Conservation (phyloP, 768 basidiomycete species). For the Paxillus rubicundulus region DNA sequence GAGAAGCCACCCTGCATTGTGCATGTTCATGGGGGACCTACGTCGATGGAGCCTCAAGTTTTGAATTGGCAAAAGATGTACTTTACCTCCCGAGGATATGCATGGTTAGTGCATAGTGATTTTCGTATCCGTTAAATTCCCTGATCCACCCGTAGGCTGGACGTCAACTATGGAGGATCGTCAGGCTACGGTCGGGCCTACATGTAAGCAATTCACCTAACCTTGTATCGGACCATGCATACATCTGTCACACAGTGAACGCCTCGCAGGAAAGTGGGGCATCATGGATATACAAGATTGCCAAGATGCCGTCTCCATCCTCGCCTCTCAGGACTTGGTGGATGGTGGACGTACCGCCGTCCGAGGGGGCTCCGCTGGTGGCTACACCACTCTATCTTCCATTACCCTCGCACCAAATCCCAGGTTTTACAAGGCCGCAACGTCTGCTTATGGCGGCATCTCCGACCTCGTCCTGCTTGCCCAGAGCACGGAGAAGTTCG, state of each 20-base stretch:
- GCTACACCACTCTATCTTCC: conserved; percentile 59
- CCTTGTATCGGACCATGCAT: background rate
- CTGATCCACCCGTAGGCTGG: conserved; percentile 43
- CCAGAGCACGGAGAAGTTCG: conserved; percentile 67
- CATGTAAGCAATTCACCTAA: conserved; percentile 33
- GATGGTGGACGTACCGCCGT: background rate
- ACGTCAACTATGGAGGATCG: conserved; percentile 76
- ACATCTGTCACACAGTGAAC: conserved; percentile 28
- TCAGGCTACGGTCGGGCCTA: conserved; percentile 70
- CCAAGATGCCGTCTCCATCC: conserved; percentile 40
- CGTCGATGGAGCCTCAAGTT: conserved; percentile 41
- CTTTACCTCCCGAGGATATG: conserved; percentile 68
- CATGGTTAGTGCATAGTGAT: conserved; percentile 45
- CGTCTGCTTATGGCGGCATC: conserved; percentile 60
- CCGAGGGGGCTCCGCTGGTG: conserved; percentile 53
- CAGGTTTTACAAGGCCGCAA: conserved; percentile 54
- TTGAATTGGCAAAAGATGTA: conserved; percentile 56
- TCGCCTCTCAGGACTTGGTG: background rate
- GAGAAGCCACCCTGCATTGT: conserved; percentile 69
- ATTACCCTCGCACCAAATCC: conserved; percentile 52
- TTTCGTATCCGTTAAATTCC: background rate
- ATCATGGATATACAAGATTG: conserved; percentile 65
- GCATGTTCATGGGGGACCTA: conserved; percentile 71
- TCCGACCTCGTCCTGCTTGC: conserved; percentile 55
- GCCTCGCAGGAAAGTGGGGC: conserved; percentile 66